Evolutionary conservation across 2,329 filamentous ascomycete species (phyloP), one percentile per base, ranked within the genome.

Genomic region (Fusarium anthophilum): DNA sequence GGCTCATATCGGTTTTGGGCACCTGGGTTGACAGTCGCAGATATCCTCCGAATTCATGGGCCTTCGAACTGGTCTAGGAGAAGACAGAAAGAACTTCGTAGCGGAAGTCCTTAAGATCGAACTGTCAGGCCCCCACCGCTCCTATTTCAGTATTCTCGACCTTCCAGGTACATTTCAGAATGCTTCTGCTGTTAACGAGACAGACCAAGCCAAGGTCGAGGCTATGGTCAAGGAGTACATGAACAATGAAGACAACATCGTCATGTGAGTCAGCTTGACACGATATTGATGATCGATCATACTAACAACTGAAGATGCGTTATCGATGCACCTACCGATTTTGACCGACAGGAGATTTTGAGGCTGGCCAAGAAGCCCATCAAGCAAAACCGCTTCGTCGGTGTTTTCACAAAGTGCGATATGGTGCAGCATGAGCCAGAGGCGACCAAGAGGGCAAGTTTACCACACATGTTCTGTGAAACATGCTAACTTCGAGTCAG

Each of bases 331-430:
- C 73, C 67, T 8, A 79, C 69, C 5, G 80, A 83, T 54, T 68
- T 83, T 10, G 61, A 74, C 4, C 79, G 78, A 20, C 80, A 83
- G 32, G 75, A 75, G 0, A 81, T 82, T 10, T 71, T 81, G 18
- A 61, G 68, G 6, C 24, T 82, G 28, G 81, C 81, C 5, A 69
- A 68, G 10, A 39, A 73, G 3, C 44, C 80, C 24, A 79, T 81
- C 5, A 73, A 79, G 5, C 78, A 76, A 17, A 73, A 72, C 4
- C 76, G 81, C 5, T 71, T 82, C n/a, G 75, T 84, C 22, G 80
- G 82, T 2, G 82, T 83, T 3, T 80, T 83, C 35, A 84, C 82
- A 3, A 83, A 83, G 62, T 83, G 82, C 45, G 82, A 84, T n/a
- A 74, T 74, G 58, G 55, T 74, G 6, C 56, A 63, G 10, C 43